Evolutionary conservation across 2,329 filamentous ascomycete species (phyloP).

Genomic region (Talaromyces funiculosus): DNA sequence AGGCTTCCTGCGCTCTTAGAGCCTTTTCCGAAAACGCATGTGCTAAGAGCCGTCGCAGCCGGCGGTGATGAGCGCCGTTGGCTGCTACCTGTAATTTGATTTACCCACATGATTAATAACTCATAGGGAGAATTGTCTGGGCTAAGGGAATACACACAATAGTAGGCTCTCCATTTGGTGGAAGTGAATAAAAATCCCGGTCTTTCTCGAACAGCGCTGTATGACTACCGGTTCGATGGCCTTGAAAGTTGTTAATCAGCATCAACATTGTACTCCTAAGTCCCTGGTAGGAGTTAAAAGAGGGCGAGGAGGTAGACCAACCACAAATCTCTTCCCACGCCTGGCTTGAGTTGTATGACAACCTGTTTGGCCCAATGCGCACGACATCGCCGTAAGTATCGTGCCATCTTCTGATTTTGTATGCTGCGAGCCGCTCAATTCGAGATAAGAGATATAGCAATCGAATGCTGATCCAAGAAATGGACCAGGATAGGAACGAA

Average conservation of each 20-base stretch:
- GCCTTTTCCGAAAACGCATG: conserved; percentile 30
- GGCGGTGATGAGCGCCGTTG: conserved; percentile 22
- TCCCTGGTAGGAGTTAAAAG: no score
- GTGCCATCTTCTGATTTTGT: conserved; percentile 24
- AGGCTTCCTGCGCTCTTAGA: conserved; percentile 21
- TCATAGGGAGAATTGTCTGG: not conserved
- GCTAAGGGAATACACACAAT: not conserved
- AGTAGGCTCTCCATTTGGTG: not conserved
- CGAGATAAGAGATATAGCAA: not conserved
- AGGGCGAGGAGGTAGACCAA: not conserved
- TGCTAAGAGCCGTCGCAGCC: conserved; percentile 23
- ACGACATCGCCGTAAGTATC: conserved; percentile 33
- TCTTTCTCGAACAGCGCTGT: conserved; percentile 21
- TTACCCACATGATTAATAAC: not conserved
- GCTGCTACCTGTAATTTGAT: conserved; percentile 8
- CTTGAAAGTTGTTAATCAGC: conserved; percentile 7
- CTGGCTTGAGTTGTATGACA: conserved; percentile 36
- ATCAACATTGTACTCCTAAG: no score
- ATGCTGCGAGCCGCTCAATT: conserved; percentile 20
- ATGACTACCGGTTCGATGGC: conserved; percentile 2
- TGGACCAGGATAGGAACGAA: conserved; percentile 8
- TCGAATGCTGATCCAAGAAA: not conserved
- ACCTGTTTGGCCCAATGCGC: conserved; percentile 37
- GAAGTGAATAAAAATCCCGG: conserved; percentile 21
- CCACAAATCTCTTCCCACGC: conserved; percentile 42